Conservation (phyloP, 352 stramenopile genomes). For the Phytophthora idaei region DNA sequence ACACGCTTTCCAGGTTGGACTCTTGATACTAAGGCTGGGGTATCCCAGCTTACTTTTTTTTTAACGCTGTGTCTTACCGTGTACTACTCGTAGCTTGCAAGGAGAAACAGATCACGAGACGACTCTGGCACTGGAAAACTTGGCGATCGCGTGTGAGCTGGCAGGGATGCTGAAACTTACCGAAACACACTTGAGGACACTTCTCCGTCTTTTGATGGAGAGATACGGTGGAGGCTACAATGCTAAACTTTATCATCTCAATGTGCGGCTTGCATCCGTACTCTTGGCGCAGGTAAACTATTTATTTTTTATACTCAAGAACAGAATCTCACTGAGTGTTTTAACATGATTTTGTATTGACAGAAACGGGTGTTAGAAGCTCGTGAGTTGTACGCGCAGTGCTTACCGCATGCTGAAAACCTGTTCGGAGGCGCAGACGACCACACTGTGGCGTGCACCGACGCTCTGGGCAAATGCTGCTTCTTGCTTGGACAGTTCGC, state of each 20-base stretch:
- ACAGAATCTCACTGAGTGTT: background rate
- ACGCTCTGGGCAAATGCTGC: slow-evolving; percentile 59
- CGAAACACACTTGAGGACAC: slow-evolving; percentile 31
- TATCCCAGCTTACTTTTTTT: background rate
- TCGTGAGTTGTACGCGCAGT: slow-evolving; percentile 40
- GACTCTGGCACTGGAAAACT: slow-evolving; percentile 52
- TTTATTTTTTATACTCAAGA: background rate
- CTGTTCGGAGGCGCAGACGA: slow-evolving; percentile 30
- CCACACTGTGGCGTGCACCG: slow-evolving; percentile 39
- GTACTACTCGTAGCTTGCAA: slow-evolving; percentile 28
- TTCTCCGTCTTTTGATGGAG: slow-evolving; percentile 24
- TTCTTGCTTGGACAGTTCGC: slow-evolving; percentile 63
- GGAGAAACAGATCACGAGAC: slow-evolving; percentile 42
- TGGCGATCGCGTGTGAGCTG: slow-evolving; percentile 39
- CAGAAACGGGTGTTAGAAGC: slow-evolving; percentile 55
- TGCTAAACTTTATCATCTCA: slow-evolving; percentile 49
- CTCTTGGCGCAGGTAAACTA: slow-evolving; percentile 48
- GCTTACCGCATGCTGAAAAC: slow-evolving; percentile 33
- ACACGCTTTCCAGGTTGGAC: slow-evolving; percentile 35
- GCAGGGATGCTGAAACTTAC: slow-evolving; percentile 14
- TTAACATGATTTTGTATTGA: background rate
- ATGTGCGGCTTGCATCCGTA: slow-evolving; percentile 36
- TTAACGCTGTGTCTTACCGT: background rate
- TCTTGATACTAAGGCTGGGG: background rate
- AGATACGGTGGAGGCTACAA: slow-evolving; percentile 62